A percentile compares a stretch with the other conserved stretches of the same genome.
Conservation (phyloP, 202 grass and related monocot genomes). For the Setaria viridis region DNA sequence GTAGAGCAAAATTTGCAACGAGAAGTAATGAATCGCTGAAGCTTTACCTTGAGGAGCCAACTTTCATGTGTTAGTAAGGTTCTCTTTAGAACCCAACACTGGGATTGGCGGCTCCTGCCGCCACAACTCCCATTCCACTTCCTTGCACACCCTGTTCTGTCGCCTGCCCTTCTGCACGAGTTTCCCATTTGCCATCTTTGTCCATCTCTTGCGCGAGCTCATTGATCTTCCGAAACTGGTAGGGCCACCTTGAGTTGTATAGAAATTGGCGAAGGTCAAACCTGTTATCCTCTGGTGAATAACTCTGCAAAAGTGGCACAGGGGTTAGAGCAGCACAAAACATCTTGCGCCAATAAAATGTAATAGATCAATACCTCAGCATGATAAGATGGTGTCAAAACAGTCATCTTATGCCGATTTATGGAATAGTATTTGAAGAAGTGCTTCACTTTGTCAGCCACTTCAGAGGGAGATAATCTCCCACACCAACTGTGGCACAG, state of each 20-base stretch:
- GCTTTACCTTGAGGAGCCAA: not conserved
- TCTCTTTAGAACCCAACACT: constrained; percentile 60
- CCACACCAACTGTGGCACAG: constrained; percentile 90
- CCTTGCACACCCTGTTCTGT: constrained; percentile 42
- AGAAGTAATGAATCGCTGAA: not conserved
- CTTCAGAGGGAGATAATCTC: constrained; percentile 78
- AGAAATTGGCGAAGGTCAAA: constrained; percentile 95
- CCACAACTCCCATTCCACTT: constrained; percentile 84
- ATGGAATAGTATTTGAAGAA: constrained; percentile 96
- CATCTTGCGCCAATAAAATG: constrained; percentile 24
- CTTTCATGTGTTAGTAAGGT: not conserved
- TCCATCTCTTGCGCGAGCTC: constrained; percentile 77
- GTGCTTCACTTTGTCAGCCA: constrained; percentile 98
- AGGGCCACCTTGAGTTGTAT: constrained; percentile 90
- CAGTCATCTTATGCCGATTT: constrained; percentile 98
- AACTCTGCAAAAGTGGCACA: constrained; percentile 68
- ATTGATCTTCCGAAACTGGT: constrained; percentile 90
- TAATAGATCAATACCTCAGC: constrained; percentile 65
- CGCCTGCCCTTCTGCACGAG: constrained; percentile 34
- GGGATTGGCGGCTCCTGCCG: constrained; percentile 71
- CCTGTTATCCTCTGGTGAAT: constrained; percentile 96
- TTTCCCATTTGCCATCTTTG: constrained; percentile 52
- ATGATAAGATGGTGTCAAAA: constrained; percentile 95
- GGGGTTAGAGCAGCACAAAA: not conserved
- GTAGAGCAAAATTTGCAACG: not conserved